Evolutionary conservation across 1,139 yeast genomes (phyloP).

Genomic region (Blastobotrys serpentis): DNA sequence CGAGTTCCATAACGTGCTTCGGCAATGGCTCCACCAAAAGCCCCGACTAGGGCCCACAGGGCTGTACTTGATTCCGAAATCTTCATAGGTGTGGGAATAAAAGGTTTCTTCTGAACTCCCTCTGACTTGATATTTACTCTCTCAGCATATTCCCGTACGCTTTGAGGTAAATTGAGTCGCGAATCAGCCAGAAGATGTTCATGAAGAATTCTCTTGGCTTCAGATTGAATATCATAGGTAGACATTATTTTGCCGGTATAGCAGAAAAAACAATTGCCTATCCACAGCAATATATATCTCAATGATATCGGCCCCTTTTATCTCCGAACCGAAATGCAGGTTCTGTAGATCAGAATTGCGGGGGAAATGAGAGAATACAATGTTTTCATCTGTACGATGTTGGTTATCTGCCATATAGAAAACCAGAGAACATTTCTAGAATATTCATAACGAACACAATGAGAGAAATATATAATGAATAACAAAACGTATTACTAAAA

Average conservation of each 20-base stretch:
- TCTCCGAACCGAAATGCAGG: too few relatives aligned
- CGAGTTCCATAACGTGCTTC: slow-evolving; percentile 3
- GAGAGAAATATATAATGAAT: too few relatives aligned
- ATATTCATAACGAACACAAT: too few relatives aligned
- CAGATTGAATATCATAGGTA: slow-evolving; percentile 8
- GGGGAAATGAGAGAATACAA: too few relatives aligned
- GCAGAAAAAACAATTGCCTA: too few relatives aligned
- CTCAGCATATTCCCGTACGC: neutral
- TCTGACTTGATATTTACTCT: neutral
- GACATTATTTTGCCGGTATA: neutral
- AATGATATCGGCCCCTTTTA: neutral
- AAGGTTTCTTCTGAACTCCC: slow-evolving; percentile 10
- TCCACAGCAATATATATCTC: too few relatives aligned
- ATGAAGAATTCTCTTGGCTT: slow-evolving; percentile 2
- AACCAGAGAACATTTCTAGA: too few relatives aligned
- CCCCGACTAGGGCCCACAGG: slow-evolving; percentile 10
- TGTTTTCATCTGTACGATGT: too few relatives aligned
- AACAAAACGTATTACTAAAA: too few relatives aligned
- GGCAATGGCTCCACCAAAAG: slow-evolving; percentile 10
- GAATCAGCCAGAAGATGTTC: slow-evolving; percentile 1
- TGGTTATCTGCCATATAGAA: too few relatives aligned
- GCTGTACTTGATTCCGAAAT: slow-evolving; percentile 12
- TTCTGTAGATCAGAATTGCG: too few relatives aligned
- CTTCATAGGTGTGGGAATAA: slow-evolving; percentile 12
- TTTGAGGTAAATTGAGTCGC: slow-evolving; percentile 9